Evolutionary conservation across 495 filamentous ascomycete species (phyloP), one percentile per base, ranked within the genome.

Genomic region (Beverwykella pulmonaria): DNA sequence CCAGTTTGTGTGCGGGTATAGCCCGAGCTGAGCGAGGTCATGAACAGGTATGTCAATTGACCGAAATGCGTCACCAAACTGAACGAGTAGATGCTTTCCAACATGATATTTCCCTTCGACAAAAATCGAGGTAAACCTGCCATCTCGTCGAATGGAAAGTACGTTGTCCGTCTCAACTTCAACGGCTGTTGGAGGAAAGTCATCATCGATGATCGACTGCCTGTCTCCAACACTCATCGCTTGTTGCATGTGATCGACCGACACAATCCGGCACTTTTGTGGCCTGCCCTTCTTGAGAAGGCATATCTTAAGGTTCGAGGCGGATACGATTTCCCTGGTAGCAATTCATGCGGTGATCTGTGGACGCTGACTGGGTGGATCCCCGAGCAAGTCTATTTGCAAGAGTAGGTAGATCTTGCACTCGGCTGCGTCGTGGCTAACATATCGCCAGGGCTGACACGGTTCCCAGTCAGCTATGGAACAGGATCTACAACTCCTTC

Each of bases 311-410:
- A 98, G 78, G 84, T 98, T 8, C 85, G 92, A 22, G 95, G 95
- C 32, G 95, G 94, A 32, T 99, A 99, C 75, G 92, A 98, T 68
- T 98, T 99, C 69, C 94, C 94, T 1, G 94, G 94, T n/a, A 97
- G 93, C 71, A 97, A 99, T 74, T 97, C 93, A 2, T 92, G 90
- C 1, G 97, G 93, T 6, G 94, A 99, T 74, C 77, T 99, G 1
- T 91, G 91, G 80, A 87, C 93, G 14, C 75, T 99, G 53, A 95
- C 90, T 1, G 93, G 93, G 29, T 99, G 94, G 94, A 91, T 99
- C 60, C 94, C 94, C 0, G 93, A 99, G 75, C 94, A 99, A 71
- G 77, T 98, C 2, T 96, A 95, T 71, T 79, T 98, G 3, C 92
- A 96, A 61, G 86, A 81, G 83, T 85, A 71, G 54, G 71, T 34